A percentile compares a stretch with the other conserved stretches of the same genome.
Conservation (phyloP, 2,329 filamentous ascomycete genomes). For the Diaporthe vaccinii region DNA sequence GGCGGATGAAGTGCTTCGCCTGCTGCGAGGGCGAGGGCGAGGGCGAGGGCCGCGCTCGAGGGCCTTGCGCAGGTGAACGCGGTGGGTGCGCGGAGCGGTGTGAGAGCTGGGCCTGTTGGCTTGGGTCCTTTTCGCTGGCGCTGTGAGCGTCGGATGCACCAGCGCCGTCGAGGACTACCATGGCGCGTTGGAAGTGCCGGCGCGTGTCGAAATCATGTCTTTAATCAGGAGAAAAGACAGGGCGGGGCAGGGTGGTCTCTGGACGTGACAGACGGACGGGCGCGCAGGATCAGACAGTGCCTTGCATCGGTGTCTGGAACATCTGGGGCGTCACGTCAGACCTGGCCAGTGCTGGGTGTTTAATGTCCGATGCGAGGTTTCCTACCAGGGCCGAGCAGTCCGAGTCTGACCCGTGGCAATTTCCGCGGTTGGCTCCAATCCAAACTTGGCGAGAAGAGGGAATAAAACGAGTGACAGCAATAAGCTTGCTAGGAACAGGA, state of each 20-base stretch:
- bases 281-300: background rate
- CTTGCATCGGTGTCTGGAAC: background rate
- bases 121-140: slow-evolving; percentile 34
- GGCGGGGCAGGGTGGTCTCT: background rate
- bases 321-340: slow-evolving; percentile 16
- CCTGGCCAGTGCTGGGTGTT: slow-evolving; percentile 11
- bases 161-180: slow-evolving; percentile 34
- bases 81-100: slow-evolving; percentile 8
- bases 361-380: slow-evolving; percentile 15
- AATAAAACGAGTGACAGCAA: slow-evolving; percentile 19
- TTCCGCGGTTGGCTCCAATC: background rate
- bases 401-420: slow-evolving; percentile 24
- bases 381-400: background rate
- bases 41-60: too few relatives aligned
- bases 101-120: slow-evolving; percentile 5
- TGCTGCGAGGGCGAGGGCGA: background rate
- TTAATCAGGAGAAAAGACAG: background rate
- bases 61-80: background rate
- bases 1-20: slow-evolving; percentile 5
- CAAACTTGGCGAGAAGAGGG: background rate
- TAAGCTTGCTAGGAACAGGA: background rate
- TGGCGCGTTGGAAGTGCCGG: slow-evolving; percentile 20
- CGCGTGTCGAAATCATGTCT: slow-evolving; percentile 33
- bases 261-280: background rate
- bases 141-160: slow-evolving; percentile 15